Conservation (phyloP, 2,329 filamentous ascomycete species). For the Hortaea sp. region DNA sequence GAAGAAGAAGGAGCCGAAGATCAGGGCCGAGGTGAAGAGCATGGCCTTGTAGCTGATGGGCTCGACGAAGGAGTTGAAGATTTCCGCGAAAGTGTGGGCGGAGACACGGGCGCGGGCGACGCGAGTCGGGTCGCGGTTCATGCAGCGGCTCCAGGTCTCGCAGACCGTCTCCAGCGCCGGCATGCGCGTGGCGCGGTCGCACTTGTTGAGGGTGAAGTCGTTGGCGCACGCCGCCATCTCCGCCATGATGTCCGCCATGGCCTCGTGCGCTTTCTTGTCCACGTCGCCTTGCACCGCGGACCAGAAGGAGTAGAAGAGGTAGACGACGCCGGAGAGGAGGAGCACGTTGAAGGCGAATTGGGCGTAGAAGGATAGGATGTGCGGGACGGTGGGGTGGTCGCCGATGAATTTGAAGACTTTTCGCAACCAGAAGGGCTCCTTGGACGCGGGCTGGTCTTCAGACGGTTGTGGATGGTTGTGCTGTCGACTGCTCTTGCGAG, state of each 20-base stretch:
- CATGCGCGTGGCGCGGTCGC: constrained; percentile 53
- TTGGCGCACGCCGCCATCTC: constrained; percentile 65
- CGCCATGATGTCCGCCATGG: constrained; percentile 54
- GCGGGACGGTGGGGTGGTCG: constrained; percentile 54
- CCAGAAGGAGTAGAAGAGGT: constrained; percentile 60
- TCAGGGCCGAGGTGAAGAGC: constrained; percentile 42
- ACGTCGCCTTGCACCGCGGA: constrained; percentile 66
- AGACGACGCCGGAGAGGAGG: constrained; percentile 48
- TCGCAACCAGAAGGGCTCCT: constrained; percentile 21
- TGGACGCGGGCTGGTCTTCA: constrained; percentile 2
- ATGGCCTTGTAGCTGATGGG: constrained; percentile 79
- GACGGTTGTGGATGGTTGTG: constrained; percentile 6
- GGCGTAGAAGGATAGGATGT: constrained; percentile 56
- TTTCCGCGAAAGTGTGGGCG: constrained; percentile 79
- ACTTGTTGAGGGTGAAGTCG: constrained; percentile 68
- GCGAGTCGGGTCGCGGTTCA: constrained; percentile 69
- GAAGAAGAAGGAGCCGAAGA: constrained; percentile 44
- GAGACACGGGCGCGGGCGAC: constrained; percentile 73
- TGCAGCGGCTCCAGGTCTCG: constrained; percentile 74
- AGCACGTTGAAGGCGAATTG: constrained; percentile 57
- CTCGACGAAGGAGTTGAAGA: constrained; percentile 89
- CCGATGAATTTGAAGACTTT: constrained; percentile 53
- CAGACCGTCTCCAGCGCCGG: constrained; percentile 68
- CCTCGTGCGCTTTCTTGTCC: constrained; percentile 57
- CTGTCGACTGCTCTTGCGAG: constrained; percentile 17